These are phyloP conservation scores for Hyphopichia khmerensis DNA, from an alignment of 1,139 yeast species.

Conservation along the genomic window DNA sequence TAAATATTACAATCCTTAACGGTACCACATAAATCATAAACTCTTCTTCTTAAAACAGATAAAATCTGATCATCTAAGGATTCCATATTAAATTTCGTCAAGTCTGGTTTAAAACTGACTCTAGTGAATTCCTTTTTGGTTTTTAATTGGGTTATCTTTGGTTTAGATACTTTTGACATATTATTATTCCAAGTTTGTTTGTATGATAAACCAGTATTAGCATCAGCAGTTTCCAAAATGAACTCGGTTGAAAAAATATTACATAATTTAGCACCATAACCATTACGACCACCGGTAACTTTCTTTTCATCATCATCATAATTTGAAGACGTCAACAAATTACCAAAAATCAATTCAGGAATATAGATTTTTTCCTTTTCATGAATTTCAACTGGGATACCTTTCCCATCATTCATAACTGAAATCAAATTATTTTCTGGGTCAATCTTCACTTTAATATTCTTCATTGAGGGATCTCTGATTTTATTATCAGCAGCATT, in stretches of 20 bases:
- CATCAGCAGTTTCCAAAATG: constrained; percentile 86
- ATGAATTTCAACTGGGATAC: constrained; percentile 95
- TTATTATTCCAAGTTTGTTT: constrained; percentile 84
- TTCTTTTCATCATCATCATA: constrained; percentile 94
- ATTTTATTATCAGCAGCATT: constrained; percentile 99
- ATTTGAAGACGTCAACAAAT: constrained; percentile 89
- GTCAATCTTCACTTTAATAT: constrained; percentile 76
- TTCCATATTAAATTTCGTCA: constrained; percentile 81
- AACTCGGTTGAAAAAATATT: constrained; percentile 90
- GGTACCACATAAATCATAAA: constrained; percentile 93
- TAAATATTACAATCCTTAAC: constrained; percentile 81
- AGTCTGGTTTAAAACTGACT: constrained; percentile 87
- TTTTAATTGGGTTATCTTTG: constrained; percentile 63
- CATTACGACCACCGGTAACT: constrained; percentile 98
- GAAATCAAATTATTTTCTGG: constrained; percentile 72
- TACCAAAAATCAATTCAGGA: constrained; percentile 96
- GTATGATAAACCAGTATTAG: constrained; percentile 58
- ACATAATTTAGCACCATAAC: constrained; percentile 93
- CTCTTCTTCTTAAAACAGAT: constrained; percentile 88
- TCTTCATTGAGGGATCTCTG: constrained; percentile 88
- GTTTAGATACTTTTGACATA: constrained; percentile 77
- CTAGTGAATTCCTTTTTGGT: constrained; percentile 78
- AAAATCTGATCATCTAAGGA: constrained; percentile 76
- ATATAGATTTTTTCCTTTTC: constrained; percentile 88
- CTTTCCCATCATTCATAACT: constrained; percentile 90